Evolutionary conservation across 768 basidiomycete species (phyloP).

Genomic region (Leccinum aurantiacum): DNA sequence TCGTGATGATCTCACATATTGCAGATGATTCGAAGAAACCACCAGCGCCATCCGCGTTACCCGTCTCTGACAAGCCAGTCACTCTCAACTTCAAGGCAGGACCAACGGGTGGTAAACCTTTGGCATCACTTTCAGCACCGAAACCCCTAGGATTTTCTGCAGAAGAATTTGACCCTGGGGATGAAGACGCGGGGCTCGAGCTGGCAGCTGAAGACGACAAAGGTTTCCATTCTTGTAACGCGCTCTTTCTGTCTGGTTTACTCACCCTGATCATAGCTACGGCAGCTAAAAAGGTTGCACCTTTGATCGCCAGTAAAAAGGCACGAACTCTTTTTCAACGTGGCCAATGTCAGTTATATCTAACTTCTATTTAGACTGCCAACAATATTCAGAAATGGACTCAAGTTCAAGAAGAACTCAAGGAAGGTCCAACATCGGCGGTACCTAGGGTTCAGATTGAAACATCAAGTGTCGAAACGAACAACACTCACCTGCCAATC

Average conservation of each 20-base stretch:
- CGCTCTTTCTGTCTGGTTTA: neutral
- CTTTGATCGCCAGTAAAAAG: slow-evolving; percentile 84
- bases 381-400: slow-evolving; percentile 98
- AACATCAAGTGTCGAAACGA: slow-evolving; percentile 11
- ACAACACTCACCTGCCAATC: neutral
- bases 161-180: slow-evolving; percentile 51
- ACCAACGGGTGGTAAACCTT: slow-evolving; percentile 18
- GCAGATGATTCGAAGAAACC: slow-evolving; percentile 37
- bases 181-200: slow-evolving; percentile 45
- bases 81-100: slow-evolving; percentile 69
- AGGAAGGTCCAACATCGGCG: slow-evolving; percentile 39
- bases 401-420: slow-evolving; percentile 87
- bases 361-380: slow-evolving; percentile 54
- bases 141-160: slow-evolving; percentile 64
- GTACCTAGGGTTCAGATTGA: slow-evolving; percentile 19
- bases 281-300: slow-evolving; percentile 71
- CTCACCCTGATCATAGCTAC: slow-evolving; percentile 34
- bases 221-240: slow-evolving; percentile 18
- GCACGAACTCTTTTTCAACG: slow-evolving; percentile 35
- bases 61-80: slow-evolving; percentile 78
- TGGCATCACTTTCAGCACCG: slow-evolving; percentile 22
- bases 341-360: neutral
- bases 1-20: slow-evolving; percentile 14
- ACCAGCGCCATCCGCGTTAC: slow-evolving; percentile 65
- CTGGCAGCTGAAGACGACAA: slow-evolving; percentile 48